Percentiles rank a stretch among this genome's conserved stretches.
Conservation (phyloP, 2,329 filamentous ascomycete genomes). For the Colletotrichum tropicicola region DNA sequence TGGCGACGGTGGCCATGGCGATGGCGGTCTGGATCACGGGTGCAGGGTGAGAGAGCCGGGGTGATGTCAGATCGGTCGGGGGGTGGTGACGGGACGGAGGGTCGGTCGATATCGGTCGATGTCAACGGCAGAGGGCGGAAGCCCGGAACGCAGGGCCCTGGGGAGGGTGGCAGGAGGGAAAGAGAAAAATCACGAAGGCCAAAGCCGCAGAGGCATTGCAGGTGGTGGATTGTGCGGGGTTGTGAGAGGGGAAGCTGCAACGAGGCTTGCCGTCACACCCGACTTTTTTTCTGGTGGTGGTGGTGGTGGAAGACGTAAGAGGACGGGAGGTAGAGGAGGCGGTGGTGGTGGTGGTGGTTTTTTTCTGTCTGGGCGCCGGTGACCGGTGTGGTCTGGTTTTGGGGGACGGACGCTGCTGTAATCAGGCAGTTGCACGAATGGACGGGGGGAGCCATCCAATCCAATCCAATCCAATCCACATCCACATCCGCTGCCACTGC, state of each 20-base stretch:
- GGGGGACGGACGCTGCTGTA: background rate
- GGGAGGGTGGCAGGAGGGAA: constrained; percentile 10
- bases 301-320: background rate
- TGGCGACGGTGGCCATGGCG: constrained; percentile 53
- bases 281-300: background rate
- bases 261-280: constrained; percentile 20
- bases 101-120: constrained; percentile 24
- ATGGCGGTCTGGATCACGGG: background rate
- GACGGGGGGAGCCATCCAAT: too few relatives aligned
- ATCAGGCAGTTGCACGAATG: too few relatives aligned
- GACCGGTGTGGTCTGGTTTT: constrained; percentile 7
- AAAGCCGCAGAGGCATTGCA: constrained; percentile 21
- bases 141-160: constrained; percentile 21
- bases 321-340: background rate
- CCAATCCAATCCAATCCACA: too few relatives aligned
- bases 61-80: constrained; percentile 12
- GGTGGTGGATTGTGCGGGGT: constrained; percentile 29
- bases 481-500: too few relatives aligned
- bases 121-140: constrained; percentile 17
- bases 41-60: background rate
- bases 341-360: background rate
- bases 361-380: background rate
- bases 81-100: background rate
- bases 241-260: constrained; percentile 23
- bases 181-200: constrained; percentile 15